phyloP scores from a whole-genome alignment of 2,329 filamentous ascomycete species.

The Calonectria multiphialidica region DNA sequence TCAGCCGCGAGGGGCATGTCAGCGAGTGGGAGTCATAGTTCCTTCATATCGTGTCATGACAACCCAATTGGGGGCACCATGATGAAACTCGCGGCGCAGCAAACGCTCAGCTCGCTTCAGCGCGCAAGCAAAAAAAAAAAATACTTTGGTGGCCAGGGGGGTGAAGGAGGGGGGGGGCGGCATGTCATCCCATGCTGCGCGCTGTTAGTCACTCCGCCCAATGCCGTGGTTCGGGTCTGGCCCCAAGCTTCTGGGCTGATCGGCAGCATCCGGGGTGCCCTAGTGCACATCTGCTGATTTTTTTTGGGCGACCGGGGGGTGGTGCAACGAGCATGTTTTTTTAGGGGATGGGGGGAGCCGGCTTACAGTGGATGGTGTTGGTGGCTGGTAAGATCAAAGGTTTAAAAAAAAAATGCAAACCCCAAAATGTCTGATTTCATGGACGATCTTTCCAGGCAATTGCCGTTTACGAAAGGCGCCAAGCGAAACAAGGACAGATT shows the following conservation, averaged over 20 bases:
- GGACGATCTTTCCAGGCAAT: not conserved
- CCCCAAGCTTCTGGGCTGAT: conserved; percentile 24
- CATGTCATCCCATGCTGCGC: not conserved
- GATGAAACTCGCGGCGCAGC: not conserved
- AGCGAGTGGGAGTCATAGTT: too few species aligned
- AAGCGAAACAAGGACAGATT: not conserved
- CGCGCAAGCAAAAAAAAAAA: too few species aligned
- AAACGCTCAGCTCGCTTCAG: not conserved
- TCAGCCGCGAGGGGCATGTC: too few species aligned
- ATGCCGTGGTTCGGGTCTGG: not conserved
- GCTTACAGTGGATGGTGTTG: too few species aligned
- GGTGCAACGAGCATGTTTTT: not conserved
- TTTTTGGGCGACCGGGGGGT: not conserved
- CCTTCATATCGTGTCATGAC: not conserved
- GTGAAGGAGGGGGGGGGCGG: not conserved
- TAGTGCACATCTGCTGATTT: conserved; percentile 17
- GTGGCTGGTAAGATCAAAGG: too few species aligned
- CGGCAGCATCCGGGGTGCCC: conserved; percentile 14
- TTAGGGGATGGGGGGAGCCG: not conserved
- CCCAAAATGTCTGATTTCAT: too few species aligned
- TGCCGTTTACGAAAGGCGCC: not conserved
- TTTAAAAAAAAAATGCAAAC: not conserved
- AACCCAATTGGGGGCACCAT: not conserved
- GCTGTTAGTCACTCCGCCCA: not conserved
- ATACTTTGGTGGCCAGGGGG: not conserved